Base-by-base conservation (phyloP, 208 protist genomes). In the Wallacemonas rigidus region DNA sequence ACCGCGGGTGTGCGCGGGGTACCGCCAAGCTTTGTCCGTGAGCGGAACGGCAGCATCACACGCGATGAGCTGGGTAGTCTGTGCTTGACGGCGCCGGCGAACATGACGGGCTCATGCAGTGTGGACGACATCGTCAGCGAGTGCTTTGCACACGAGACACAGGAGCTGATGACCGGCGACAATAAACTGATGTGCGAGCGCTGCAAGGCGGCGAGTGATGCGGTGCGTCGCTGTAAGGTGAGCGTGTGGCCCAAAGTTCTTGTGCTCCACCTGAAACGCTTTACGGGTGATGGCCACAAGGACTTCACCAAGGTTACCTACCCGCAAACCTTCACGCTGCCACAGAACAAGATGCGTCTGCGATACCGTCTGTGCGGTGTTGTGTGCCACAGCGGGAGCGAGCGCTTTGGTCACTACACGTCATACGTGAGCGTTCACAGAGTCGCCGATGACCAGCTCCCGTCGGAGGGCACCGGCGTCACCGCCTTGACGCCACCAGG, bases 191-290 rank as follows among this genome's bases (percentile, higher is more conserved):
- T 67, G 1, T 94, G 91, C 64, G 75, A 81, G 17, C 71, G 74
- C 6, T 96, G 91, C 80, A 90, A 86, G 56, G 81, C 79, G 54
- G 68, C 79, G 26, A 80, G 81, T 1, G 80, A 90, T 72, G 85
- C 81, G 40, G 76, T 57, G 1, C 89, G 85, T 40, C 70, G 68
- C 51, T 53, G 79, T 43, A 74, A 72, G 17, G 85, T 96, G 14
- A 63, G 71, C 48, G 64, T 75, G 35, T 94, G 89, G 88, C 89
- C 91, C 8, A 82, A 80, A 15, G 79, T 87, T 38, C 71, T 96
- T 8, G 88, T 92, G 36, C 64, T 96, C 3, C 87, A 96, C 74
- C 72, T 96, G 7, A 96, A 96, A 56, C 87, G 91, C 39, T 96
- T 96, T 74, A 76, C 83, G 74, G 70, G 79, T 39, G 68, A 68